A percentile compares a stretch with the other conserved stretches of the same genome.
These are phyloP conservation scores for Chytriomyces hyalinus DNA, from an alignment of 192 early-diverging fungal genomes.

Conservation along the genomic window DNA sequence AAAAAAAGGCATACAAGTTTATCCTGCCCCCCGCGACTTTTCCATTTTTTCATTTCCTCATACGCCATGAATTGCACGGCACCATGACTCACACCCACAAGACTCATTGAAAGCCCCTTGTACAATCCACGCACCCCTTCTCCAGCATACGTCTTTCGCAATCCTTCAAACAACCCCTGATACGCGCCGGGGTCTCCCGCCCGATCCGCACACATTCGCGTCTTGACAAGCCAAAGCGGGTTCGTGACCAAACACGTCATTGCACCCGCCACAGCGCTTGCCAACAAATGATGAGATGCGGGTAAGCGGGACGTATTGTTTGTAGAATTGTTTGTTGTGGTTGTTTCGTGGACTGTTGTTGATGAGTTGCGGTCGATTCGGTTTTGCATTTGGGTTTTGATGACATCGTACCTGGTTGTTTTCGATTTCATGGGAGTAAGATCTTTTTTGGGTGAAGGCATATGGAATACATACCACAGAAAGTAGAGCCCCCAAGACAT, in stretches of 20 bases:
- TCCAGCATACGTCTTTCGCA: conserved; percentile 73
- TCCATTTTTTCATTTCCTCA: conserved; percentile 88
- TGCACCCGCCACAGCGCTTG: conserved; percentile 80
- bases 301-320: conserved; percentile 61
- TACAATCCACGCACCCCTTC: conserved; percentile 89
- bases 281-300: conserved; percentile 78
- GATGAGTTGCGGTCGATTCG: background rate
- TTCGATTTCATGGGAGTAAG: background rate
- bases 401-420: conserved; percentile 58
- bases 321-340: background rate
- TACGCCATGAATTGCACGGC: conserved; percentile 98
- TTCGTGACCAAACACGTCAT: conserved; percentile 87
- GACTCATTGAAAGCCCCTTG: conserved; percentile 86
- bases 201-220: conserved; percentile 71
- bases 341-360: background rate
- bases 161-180: conserved; percentile 56
- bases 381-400: conserved; percentile 67
- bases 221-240: conserved; percentile 98
- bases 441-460: conserved; percentile 44
- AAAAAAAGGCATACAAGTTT: conserved; percentile 24
- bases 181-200: conserved; percentile 53
- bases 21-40: conserved; percentile 4
- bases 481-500: conserved; percentile 98
- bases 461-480: conserved; percentile 70
- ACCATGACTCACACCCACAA: conserved; percentile 95